A percentile compares a stretch with the other conserved stretches of the same genome.
phyloP scores from a whole-genome alignment of 257 asterid genomes.

The Thymus quinquecostatus region DNA sequence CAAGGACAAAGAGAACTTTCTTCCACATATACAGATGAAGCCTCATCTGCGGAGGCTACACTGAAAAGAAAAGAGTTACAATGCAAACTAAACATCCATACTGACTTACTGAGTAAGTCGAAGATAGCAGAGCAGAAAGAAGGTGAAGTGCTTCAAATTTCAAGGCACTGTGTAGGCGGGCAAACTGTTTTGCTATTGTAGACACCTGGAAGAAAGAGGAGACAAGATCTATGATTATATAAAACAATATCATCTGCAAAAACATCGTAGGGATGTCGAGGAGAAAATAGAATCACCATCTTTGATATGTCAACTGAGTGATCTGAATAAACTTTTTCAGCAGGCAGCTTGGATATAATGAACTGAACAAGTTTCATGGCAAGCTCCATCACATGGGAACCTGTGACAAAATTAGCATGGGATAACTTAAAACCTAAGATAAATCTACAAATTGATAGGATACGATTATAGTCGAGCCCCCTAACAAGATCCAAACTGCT shows the following conservation, averaged over 20 bases:
- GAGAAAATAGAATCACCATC: constrained; percentile 51
- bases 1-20: background rate
- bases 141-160: constrained; percentile 89
- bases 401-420: constrained; percentile 44
- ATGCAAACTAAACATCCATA: constrained; percentile 32
- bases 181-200: constrained; percentile 75
- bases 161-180: constrained; percentile 69
- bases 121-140: constrained; percentile 69
- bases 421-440: constrained; percentile 15
- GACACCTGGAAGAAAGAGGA: constrained; percentile 64
- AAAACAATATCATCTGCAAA: constrained; percentile 23
- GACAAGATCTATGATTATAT: constrained; percentile 26
- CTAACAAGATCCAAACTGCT: constrained; percentile 39
- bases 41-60: background rate
- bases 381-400: constrained; percentile 64
- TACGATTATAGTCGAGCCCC: too few species aligned
- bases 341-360: constrained; percentile 66
- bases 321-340: constrained; percentile 49
- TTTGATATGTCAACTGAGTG: constrained; percentile 65
- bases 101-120: constrained; percentile 49
- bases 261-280: constrained; percentile 14
- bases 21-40: background rate
- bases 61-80: background rate
- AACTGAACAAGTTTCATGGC: constrained; percentile 72
- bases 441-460: background rate